phyloP scores from a whole-genome alignment of 2,329 filamentous ascomycete genomes.

The Salinomyces thailandicus region DNA sequence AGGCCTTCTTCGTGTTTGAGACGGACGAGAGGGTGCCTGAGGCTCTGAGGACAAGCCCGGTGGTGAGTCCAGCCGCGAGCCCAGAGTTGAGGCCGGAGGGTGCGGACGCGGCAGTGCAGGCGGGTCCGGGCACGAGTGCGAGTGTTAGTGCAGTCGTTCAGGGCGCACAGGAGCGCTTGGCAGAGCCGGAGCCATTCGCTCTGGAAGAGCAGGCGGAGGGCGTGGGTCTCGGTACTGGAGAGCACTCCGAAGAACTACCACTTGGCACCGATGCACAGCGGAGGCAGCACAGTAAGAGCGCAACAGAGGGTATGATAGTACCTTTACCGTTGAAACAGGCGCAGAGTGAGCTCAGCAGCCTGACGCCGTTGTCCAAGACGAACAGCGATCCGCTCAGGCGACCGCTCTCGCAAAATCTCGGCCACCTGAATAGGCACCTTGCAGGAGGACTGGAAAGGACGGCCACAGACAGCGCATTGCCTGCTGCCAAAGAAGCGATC shows the following conservation, averaged over 20 bases:
- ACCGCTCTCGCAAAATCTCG: conserved; percentile 13
- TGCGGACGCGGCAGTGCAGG: conserved; percentile 8
- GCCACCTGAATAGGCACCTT: conserved; percentile 2
- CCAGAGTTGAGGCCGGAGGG: conserved; percentile 51
- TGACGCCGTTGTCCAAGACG: conserved; percentile 18
- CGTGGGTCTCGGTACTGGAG: conserved; percentile 1
- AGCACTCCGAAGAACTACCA: background rate
- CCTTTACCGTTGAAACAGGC: conserved; percentile 24
- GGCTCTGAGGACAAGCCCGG: conserved; percentile 83
- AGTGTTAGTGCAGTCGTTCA: conserved; percentile 7
- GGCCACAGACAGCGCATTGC: conserved; percentile 45
- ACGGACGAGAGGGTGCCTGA: conserved; percentile 87
- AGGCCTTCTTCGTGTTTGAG: conserved; percentile 98
- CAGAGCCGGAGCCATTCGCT: conserved; percentile 61
- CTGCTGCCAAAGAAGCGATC: conserved; percentile 32
- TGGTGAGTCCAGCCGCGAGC: conserved; percentile 81
- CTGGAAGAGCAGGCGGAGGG: conserved; percentile 42
- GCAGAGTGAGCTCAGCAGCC: conserved; percentile 37
- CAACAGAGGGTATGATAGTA: conserved; percentile 18
- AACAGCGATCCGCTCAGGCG: conserved; percentile 9
- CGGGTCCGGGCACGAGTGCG: background rate
- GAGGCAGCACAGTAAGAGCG: conserved; percentile 17
- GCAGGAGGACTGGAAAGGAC: conserved; percentile 34
- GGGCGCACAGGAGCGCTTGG: conserved; percentile 37
- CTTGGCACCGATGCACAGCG: background rate